Evolutionary conservation across 148 eudicot genomes (phyloP).

Genomic region (Fagopyrum tataricum): DNA sequence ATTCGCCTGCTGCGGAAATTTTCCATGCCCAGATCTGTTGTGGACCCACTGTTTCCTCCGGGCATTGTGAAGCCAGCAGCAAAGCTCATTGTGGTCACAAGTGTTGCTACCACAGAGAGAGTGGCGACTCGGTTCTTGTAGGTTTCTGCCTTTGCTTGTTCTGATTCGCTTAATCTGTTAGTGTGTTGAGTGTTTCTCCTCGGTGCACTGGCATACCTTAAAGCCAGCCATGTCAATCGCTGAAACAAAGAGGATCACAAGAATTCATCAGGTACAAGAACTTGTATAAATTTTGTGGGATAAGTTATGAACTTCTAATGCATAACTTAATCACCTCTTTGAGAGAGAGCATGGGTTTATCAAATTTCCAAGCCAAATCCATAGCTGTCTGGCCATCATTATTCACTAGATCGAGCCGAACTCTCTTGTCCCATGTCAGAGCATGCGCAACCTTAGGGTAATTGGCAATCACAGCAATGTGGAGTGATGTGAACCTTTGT

Average conservation of each 20-base stretch:
- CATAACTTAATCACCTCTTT: neutral
- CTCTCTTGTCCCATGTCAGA: conserved; percentile 27
- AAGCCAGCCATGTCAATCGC: conserved; percentile 28
- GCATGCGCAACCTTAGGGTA: conserved; percentile 16
- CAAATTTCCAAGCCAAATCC: conserved; percentile 17
- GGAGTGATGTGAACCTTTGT: conserved; percentile 22
- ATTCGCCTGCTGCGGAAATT: conserved; percentile 14
- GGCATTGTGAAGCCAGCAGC: conserved; percentile 36
- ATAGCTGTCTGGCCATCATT: conserved; percentile 22
- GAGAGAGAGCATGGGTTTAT: conserved; percentile 11
- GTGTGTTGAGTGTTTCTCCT: neutral
- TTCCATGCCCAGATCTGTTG: conserved; percentile 21
- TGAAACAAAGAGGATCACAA: neutral
- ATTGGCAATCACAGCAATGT: conserved; percentile 18
- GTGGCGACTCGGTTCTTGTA: conserved; percentile 26
- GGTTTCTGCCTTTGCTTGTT: conserved; percentile 9
- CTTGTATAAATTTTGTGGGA: neutral
- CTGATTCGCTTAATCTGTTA: neutral
- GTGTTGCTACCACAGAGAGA: conserved; percentile 25
- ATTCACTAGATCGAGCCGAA: conserved; percentile 7
- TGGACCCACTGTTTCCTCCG: conserved; percentile 23
- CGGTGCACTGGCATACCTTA: conserved; percentile 24
- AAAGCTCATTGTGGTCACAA: conserved; percentile 33
- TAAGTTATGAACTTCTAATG: neutral
- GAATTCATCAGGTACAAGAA: neutral